Conservation (phyloP, 2,329 filamentous ascomycete species). For the Colletotrichum destructivum region DNA sequence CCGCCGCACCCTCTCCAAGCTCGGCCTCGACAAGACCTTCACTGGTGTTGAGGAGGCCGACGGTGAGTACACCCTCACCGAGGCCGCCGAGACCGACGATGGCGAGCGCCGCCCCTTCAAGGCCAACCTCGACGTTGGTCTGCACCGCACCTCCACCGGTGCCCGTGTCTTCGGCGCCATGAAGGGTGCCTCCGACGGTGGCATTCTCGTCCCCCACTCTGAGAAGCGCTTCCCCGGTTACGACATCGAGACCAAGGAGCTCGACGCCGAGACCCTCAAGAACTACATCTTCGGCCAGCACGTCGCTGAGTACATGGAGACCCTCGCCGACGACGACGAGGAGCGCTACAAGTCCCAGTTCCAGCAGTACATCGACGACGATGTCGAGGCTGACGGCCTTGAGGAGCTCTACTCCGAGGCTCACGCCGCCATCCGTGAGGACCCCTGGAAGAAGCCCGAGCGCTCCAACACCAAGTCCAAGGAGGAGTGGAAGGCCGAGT, state of each 20-base stretch:
- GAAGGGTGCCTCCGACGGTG: constrained; percentile 99
- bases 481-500: constrained; percentile 97
- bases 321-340: constrained; percentile 98
- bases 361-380: constrained; percentile 97
- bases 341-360: constrained; percentile 99
- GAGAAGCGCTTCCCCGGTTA: constrained; percentile 99
- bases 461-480: constrained; percentile 92
- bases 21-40: constrained; percentile 94
- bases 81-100: constrained; percentile 91
- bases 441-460: constrained; percentile 95
- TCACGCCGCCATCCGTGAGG: constrained; percentile 96
- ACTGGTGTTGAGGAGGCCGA: constrained; percentile 96
- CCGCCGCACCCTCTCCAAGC: constrained; percentile 97
- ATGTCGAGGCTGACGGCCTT: constrained; percentile 94
- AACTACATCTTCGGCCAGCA: constrained; percentile 99
- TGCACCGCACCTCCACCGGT: constrained; percentile 96
- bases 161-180: constrained; percentile 99
- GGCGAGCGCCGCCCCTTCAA: constrained; percentile 99
- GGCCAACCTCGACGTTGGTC: constrained; percentile 98
- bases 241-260: constrained; percentile 98
- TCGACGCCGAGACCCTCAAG: constrained; percentile 95
- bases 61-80: constrained; percentile 96
- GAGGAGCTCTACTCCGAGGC: constrained; percentile 97
- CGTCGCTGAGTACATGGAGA: constrained; percentile 99
- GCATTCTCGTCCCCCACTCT: constrained; percentile 96